Conservation (phyloP, 192 early-diverging fungal genomes). For the Rhizophagus clarus region DNA sequence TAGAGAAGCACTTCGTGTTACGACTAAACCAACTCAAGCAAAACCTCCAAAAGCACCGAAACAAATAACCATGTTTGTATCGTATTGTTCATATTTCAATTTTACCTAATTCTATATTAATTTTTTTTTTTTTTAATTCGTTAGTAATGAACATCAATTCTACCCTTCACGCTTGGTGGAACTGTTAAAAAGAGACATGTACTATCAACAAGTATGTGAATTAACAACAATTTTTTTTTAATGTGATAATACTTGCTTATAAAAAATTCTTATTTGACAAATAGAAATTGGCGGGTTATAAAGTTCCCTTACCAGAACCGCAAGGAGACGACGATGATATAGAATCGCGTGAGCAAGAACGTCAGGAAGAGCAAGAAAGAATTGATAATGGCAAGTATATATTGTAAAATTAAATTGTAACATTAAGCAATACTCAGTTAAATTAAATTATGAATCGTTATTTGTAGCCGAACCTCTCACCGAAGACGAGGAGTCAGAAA, state of each 20-base stretch:
- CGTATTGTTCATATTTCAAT: background rate
- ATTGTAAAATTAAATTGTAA: background rate
- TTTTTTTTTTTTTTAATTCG: conserved; percentile 3
- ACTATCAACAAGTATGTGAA: conserved; percentile 58
- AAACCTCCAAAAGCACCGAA: conserved; percentile 66
- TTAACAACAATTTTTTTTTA: background rate
- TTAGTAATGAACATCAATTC: conserved; percentile 91
- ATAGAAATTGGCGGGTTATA: conserved; percentile 72
- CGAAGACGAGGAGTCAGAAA: conserved; percentile 83
- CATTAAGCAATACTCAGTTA: background rate
- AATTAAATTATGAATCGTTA: background rate
- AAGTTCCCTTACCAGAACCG: conserved; percentile 56
- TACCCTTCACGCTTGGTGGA: conserved; percentile 76
- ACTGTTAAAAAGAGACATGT: conserved; percentile 82
- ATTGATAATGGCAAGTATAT: conserved; percentile 69
- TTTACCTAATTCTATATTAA: background rate
- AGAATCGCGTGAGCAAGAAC: conserved; percentile 57
- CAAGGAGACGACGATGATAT: conserved; percentile 44
- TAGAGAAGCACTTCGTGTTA: conserved; percentile 78
- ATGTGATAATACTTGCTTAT: background rate
- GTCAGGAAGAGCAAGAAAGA: conserved; percentile 76
- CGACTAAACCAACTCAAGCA: conserved; percentile 55
- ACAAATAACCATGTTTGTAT: conserved; percentile 54
- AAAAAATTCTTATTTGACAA: background rate
- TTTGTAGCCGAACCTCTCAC: conserved; percentile 80